Conservation (phyloP, 2,329 filamentous ascomycete genomes). For the Harringtonia lauricola region DNA sequence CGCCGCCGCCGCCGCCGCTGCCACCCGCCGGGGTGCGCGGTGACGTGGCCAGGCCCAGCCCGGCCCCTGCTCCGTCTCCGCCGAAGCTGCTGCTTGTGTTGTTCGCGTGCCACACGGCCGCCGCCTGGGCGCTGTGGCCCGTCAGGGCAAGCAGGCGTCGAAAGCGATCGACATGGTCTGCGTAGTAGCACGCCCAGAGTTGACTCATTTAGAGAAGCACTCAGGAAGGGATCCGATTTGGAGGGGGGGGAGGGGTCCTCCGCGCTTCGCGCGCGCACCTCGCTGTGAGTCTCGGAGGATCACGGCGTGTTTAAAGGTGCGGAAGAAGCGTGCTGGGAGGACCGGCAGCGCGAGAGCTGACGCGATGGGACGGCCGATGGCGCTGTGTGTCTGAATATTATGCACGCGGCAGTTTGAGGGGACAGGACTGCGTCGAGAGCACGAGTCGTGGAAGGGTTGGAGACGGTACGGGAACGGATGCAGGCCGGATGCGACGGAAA, state of each 20-base stretch:
- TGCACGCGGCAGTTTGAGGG: too few species aligned
- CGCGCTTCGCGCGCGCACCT: constrained; percentile 58
- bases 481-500: too few species aligned
- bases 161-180: constrained; percentile 96
- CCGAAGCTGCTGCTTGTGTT: constrained; percentile 20
- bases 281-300: constrained; percentile 74
- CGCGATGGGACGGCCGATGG: too few species aligned
- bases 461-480: too few species aligned
- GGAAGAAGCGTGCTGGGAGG: constrained; percentile 18
- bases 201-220: constrained; percentile 56
- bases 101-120: constrained; percentile 39
- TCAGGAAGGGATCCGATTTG: not conserved
- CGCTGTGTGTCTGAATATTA: too few species aligned
- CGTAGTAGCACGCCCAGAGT: constrained; percentile 93
- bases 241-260: constrained; percentile 17
- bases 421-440: too few species aligned
- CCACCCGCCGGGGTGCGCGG: constrained; percentile 20
- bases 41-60: constrained; percentile 15
- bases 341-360: constrained; percentile 12
- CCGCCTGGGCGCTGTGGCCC: constrained; percentile 43
- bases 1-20: constrained; percentile 6
- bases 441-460: too few species aligned
- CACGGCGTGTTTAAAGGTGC: constrained; percentile 90
- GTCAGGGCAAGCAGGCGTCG: constrained; percentile 73
- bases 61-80: constrained; percentile 10